Evolutionary conservation across 2,329 filamentous ascomycete genomes (phyloP).

Genomic region (Fusarium sp.): DNA sequence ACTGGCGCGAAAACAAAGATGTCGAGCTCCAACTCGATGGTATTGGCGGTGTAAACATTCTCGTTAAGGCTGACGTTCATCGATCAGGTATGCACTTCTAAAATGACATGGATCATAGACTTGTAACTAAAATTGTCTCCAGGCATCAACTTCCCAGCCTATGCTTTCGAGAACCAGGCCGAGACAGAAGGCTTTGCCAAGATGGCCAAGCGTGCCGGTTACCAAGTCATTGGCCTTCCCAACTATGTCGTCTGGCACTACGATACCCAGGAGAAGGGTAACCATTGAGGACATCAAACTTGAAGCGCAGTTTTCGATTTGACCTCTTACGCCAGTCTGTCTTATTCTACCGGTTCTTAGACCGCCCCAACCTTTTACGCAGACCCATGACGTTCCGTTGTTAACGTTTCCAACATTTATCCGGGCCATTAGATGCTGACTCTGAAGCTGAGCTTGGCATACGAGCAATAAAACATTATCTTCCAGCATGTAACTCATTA

Average conservation of each 20-base stretch:
- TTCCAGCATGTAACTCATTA: constrained; percentile 1
- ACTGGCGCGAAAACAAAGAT: constrained; percentile 92
- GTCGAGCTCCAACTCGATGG: constrained; percentile 93
- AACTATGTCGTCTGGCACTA: constrained; percentile 99
- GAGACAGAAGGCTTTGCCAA: constrained; percentile 99
- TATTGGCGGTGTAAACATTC: constrained; percentile 95
- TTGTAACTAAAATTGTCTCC: constrained; percentile 39
- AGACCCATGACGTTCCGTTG: constrained; percentile 34
- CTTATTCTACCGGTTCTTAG: background rate
- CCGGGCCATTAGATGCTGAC: background rate
- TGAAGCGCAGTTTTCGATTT: constrained; percentile 3
- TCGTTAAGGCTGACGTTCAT: constrained; percentile 98
- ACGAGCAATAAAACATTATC: constrained; percentile 1
- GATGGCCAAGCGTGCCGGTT: constrained; percentile 97
- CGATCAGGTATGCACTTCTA: constrained; percentile 75
- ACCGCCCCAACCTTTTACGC: constrained; percentile 14
- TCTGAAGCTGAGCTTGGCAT: constrained; percentile 8
- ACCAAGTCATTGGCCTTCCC: constrained; percentile 89
- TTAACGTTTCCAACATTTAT: constrained; percentile 35
- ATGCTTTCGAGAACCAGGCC: constrained; percentile 98
- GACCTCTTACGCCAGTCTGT: background rate
- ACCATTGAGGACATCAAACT: constrained; percentile 57
- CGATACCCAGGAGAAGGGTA: constrained; percentile 95
- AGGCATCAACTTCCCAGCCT: constrained; percentile 98
- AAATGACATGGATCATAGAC: background rate